Evolutionary conservation across 768 basidiomycete species (phyloP).

Genomic region (Kwoniella dejecticola): DNA sequence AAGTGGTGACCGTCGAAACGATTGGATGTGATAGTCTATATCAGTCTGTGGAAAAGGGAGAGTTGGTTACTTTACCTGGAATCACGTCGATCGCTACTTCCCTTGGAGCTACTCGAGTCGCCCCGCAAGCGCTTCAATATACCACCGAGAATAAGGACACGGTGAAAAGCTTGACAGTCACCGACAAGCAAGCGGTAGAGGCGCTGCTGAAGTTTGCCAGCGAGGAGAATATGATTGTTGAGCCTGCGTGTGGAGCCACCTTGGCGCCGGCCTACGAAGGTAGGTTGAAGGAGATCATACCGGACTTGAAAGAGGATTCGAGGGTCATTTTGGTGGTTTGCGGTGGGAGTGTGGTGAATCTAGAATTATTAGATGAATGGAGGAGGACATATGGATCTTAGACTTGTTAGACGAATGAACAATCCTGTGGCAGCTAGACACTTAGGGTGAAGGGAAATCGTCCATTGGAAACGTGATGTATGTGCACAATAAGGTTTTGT

Average conservation of each 20-base stretch:
- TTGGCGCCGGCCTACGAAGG: conserved; percentile 28
- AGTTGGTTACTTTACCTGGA: conserved; percentile 31
- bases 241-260: conserved; percentile 39
- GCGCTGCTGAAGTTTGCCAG: conserved; percentile 35
- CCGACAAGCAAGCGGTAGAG: conserved; percentile 26
- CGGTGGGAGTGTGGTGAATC: conserved; percentile 19
- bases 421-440: not conserved
- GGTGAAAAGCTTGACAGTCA: conserved; percentile 21
- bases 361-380: conserved; percentile 8
- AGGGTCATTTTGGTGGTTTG: conserved; percentile 36
- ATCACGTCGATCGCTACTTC: conserved; percentile 48
- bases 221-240: conserved; percentile 37
- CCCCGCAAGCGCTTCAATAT: conserved; percentile 24
- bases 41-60: conserved; percentile 14
- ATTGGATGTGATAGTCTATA: conserved; percentile 36
- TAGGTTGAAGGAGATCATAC: conserved; percentile 15
- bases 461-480: too few species aligned
- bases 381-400: not conserved
- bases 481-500: too few species aligned
- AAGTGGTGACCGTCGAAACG: conserved; percentile 35
- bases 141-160: not conserved
- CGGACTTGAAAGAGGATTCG: conserved; percentile 14
- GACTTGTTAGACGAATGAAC: not conserved
- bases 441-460: not conserved
- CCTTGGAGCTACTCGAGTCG: conserved; percentile 35